Evolutionary conservation across 441 rosid species (phyloP), one percentile per base, ranked within the genome.

Genomic region (Erodium chrysanthum): DNA sequence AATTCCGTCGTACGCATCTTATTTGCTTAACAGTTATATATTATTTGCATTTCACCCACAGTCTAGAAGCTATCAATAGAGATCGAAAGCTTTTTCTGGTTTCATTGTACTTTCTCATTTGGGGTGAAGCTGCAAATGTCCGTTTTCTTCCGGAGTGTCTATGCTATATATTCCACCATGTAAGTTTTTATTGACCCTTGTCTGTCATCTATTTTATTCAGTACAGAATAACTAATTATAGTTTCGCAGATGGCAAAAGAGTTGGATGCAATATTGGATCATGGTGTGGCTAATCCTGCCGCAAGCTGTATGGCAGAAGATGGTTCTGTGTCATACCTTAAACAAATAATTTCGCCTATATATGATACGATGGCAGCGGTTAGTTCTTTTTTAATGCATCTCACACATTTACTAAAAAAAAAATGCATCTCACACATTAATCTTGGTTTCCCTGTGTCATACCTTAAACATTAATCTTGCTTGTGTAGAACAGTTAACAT

Each of bases 41-140:
- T 74, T 21, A 18, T 64, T 80, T 50, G 61, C 71, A 7, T 46
- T 46, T 46, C 7, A 63, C 48, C 64, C 64, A 69, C 87, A 95
- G 99, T 77, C 79, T 88, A 58, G 88, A 90, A 80, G 99, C 98
- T 64, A 89, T 95, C 77, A 82, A 83, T 69, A 88, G 83, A 80
- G 99, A 95, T 77, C 83, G 96, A 76, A 95, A 95, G 82, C 88
- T 95, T 76, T 92, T 88, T 75, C 82, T 95, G 73, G 88, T 95
- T 77, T 92, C 99, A 37, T 81, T 95, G 61, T 95, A 95, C 83
- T 92, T 88, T 76, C 91, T 90, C 33, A 84, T 95, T 74, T 95
- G 99, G 99, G 99, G 99, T 42, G 99, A 95, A 84, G 98, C 97
- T 78, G 99, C 98, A 76, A 95, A 95, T 81, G 87, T 90, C 78